These are phyloP conservation scores for Musa balbisiana DNA, from an alignment of 202 grass and related monocot species.

Conservation along the genomic window DNA sequence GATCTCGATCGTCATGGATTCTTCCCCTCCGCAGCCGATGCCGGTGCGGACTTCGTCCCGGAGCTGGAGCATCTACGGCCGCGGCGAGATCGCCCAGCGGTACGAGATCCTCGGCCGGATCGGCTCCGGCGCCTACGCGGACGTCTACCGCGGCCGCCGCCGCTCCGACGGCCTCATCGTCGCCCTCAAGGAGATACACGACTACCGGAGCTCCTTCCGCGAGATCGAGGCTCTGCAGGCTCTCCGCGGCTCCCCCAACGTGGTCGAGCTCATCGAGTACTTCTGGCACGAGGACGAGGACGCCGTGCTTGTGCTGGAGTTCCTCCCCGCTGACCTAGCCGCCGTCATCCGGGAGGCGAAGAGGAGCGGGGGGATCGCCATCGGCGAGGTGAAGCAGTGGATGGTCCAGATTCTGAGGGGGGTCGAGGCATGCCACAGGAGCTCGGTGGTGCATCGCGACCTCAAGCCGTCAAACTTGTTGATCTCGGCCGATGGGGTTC, in stretches of 20 bases:
- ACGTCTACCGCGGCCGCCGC: constrained; percentile 80
- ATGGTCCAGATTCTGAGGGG: constrained; percentile 77
- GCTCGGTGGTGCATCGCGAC: constrained; percentile 63
- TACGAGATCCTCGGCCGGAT: constrained; percentile 76
- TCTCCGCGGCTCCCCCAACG: constrained; percentile 37
- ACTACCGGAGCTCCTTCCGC: constrained; percentile 61
- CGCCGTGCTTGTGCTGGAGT: constrained; percentile 84
- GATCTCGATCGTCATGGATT: constrained; percentile 2
- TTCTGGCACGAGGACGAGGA: constrained; percentile 73
- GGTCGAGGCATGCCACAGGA: constrained; percentile 61
- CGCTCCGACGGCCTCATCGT: constrained; percentile 62
- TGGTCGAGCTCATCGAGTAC: constrained; percentile 63
- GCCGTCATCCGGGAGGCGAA: constrained; percentile 43
- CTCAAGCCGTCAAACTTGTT: constrained; percentile 87
- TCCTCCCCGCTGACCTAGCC: constrained; percentile 57
- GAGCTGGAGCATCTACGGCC: constrained; percentile 89
- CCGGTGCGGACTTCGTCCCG: constrained; percentile 17
- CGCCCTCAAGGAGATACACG: constrained; percentile 91
- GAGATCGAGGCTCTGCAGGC: constrained; percentile 69
- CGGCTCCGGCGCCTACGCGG: constrained; percentile 82
- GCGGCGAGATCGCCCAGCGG: constrained; percentile 49
- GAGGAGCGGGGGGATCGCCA: constrained; percentile 31
- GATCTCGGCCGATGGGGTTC: constrained; percentile 53
- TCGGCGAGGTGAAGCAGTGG: constrained; percentile 58
- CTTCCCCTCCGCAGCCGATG: background rate